Evolutionary conservation across 306 rosid genomes (phyloP).

Genomic region (Neltuma alba): DNA sequence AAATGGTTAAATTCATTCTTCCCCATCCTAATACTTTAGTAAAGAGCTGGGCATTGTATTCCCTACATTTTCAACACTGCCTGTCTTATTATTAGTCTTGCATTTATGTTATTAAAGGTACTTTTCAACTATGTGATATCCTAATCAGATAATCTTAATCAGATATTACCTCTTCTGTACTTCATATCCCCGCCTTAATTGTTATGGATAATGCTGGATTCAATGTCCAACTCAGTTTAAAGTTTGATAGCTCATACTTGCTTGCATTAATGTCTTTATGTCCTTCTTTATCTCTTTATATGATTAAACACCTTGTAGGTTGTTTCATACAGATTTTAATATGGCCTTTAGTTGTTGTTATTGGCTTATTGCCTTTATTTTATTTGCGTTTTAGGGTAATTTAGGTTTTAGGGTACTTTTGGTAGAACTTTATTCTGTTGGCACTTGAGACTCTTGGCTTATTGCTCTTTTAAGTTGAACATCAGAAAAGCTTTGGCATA

Average conservation of each 20-base stretch:
- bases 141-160: neutral
- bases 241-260: neutral
- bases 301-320: conserved; percentile 5
- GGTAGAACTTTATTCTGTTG: neutral
- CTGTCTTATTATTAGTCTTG: neutral
- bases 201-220: conserved; percentile 17
- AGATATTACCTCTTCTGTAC: neutral
- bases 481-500: neutral
- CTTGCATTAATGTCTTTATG: conserved; percentile 23
- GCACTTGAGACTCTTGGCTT: neutral
- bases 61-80: neutral
- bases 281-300: neutral
- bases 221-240: conserved; percentile 1
- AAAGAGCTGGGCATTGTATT: neutral
- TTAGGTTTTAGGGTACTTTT: neutral
- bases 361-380: neutral
- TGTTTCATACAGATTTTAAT: conserved; percentile 6
- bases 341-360: neutral
- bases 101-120: neutral
- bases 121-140: neutral
- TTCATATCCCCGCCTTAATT: neutral
- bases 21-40: neutral
- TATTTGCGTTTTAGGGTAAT: neutral
- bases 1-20: neutral
- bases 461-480: neutral